These are phyloP conservation scores for Stenocarpella maydis DNA, from an alignment of 2,329 filamentous ascomycete species.

Conservation along the genomic window DNA sequence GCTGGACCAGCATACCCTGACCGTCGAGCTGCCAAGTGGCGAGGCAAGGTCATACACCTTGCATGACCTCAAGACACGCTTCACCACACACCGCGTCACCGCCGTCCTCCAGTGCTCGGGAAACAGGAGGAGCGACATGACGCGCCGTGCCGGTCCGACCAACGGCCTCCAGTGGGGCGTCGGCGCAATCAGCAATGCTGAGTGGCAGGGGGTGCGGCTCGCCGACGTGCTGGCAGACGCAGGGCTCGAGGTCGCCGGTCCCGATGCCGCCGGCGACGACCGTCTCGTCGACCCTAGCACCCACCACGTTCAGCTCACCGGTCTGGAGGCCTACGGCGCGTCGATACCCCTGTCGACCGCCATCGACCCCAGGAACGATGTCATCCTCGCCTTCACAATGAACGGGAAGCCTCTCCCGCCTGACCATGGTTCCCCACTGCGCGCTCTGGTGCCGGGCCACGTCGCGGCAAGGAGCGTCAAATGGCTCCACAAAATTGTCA, in stretches of 20 bases:
- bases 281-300: conserved; percentile 42
- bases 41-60: conserved; percentile 61
- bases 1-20: conserved; percentile 54
- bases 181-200: conserved; percentile 67
- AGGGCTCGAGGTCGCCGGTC: conserved; percentile 49
- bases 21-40: conserved; percentile 64
- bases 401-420: conserved; percentile 68
- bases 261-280: conserved; percentile 33
- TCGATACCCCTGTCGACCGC: conserved; percentile 68
- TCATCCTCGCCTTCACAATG: conserved; percentile 73
- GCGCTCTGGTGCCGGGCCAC: conserved; percentile 69
- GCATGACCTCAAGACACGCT: conserved; percentile 60
- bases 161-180: conserved; percentile 68
- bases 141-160: conserved; percentile 53
- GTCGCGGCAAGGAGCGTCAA: conserved; percentile 75
- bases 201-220: conserved; percentile 65
- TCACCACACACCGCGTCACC: conserved; percentile 59
- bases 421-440: conserved; percentile 72
- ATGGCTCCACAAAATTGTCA: conserved; percentile 70
- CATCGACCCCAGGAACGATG: conserved; percentile 68
- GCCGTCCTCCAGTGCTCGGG: conserved; percentile 68
- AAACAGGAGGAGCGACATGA: conserved; percentile 68
- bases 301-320: conserved; percentile 65
- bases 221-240: conserved; percentile 65
- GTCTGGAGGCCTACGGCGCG: conserved; percentile 67